Evolutionary conservation across 805 yeast species (phyloP).

Genomic region (Sugiyamaella lignohabitans): DNA sequence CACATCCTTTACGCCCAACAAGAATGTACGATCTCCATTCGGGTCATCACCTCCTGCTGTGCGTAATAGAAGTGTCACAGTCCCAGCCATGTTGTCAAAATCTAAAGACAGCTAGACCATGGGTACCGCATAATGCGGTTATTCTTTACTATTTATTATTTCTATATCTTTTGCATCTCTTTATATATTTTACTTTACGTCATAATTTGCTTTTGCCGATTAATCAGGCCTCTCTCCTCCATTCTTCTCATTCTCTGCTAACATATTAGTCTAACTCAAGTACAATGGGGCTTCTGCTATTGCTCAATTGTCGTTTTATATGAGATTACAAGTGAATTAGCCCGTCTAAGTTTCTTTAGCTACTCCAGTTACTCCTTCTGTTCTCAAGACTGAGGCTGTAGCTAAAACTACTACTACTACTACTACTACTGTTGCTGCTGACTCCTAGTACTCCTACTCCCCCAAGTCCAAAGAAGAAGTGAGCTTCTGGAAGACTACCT

Average conservation of each 20-base stretch:
- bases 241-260: too few species aligned
- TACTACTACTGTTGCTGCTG: neutral
- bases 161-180: too few species aligned
- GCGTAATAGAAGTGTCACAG: neutral
- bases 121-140: too few species aligned
- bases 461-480: slow-evolving; percentile 11
- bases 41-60: slow-evolving; percentile 16
- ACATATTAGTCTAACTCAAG: too few species aligned
- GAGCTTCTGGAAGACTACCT: slow-evolving; percentile 34
- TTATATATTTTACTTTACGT: too few species aligned
- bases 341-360: neutral
- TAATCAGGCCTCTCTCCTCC: too few species aligned
- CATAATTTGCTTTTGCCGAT: too few species aligned
- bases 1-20: slow-evolving; percentile 26
- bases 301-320: neutral
- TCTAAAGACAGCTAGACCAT: slow-evolving; percentile 15
- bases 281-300: too few species aligned
- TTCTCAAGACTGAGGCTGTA: too few species aligned
- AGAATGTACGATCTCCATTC: neutral
- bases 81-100: slow-evolving; percentile 9
- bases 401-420: neutral
- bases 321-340: neutral
- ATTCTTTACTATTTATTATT: too few species aligned
- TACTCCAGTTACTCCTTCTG: neutral
- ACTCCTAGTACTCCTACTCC: neutral